Percentiles rank a stretch among this genome's conserved stretches.
phyloP scores from a whole-genome alignment of 2,329 filamentous ascomycete genomes.

The Canariomyces notabilis region DNA sequence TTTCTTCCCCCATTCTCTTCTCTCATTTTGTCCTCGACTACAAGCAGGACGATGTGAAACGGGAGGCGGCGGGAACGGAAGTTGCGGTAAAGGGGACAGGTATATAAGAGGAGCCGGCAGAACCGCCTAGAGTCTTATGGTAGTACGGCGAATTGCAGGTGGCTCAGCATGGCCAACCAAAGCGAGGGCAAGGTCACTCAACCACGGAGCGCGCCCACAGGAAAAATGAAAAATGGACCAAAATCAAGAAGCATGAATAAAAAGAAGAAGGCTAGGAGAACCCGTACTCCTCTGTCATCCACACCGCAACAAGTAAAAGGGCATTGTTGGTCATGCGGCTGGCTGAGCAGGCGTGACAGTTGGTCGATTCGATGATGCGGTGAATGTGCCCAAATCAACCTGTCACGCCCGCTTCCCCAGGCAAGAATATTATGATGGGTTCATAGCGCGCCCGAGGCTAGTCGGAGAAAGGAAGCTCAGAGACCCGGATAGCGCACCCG shows the following conservation, averaged over 20 bases:
- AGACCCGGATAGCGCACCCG: neutral
- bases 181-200: conserved; percentile 10
- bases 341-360: conserved; percentile 22
- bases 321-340: conserved; percentile 15
- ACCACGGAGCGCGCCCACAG: conserved; percentile 8
- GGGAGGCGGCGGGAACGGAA: conserved; percentile 9
- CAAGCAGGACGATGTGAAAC: neutral
- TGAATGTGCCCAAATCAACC: neutral
- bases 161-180: conserved; percentile 17
- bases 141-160: conserved; percentile 20
- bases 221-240: no score
- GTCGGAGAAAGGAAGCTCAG: neutral
- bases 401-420: neutral
- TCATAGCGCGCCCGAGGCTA: neutral
- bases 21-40: conserved; percentile 4
- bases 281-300: neutral
- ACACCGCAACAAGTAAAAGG: conserved; percentile 1
- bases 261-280: conserved; percentile 2
- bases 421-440: no score
- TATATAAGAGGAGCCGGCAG: conserved; percentile 11
- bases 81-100: conserved; percentile 6
- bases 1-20: neutral
- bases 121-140: conserved; percentile 17
- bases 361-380: conserved; percentile 13
- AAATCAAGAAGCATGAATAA: no score